These are phyloP conservation scores for Phytophthora syringae DNA, from an alignment of 352 stramenopile genomes.

Conservation along the genomic window DNA sequence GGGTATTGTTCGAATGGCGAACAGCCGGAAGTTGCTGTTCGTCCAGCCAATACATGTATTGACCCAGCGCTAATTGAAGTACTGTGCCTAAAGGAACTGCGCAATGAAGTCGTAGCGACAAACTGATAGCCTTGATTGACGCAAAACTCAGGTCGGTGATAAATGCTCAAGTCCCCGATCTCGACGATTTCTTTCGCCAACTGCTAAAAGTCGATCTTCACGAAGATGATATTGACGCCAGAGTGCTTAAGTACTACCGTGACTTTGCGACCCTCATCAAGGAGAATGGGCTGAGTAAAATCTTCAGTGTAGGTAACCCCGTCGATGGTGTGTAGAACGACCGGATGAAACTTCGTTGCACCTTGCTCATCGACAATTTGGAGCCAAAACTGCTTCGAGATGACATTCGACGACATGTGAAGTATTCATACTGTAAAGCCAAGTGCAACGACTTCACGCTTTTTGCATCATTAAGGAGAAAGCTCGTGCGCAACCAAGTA, in stretches of 20 bases:
- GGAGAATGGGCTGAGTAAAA: neutral
- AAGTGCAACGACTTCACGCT: conserved; percentile 16
- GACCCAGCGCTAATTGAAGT: conserved; percentile 1
- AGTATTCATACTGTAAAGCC: conserved; percentile 6
- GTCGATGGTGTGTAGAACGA: neutral
- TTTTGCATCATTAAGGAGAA: conserved; percentile 23
- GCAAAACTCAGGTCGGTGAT: conserved; percentile 2
- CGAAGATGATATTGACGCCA: conserved; percentile 17
- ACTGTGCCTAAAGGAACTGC: conserved; percentile 8
- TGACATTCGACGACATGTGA: conserved; percentile 6
- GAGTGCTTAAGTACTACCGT: conserved; percentile 24
- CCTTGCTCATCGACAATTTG: conserved; percentile 12
- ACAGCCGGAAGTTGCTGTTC: neutral
- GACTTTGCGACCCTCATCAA: conserved; percentile 17
- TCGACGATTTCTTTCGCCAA: conserved; percentile 21
- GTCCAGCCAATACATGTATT: neutral
- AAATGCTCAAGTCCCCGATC: conserved; percentile 18
- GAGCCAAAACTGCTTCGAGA: conserved; percentile 10
- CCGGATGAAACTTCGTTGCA: conserved; percentile 15
- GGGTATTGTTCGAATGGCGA: conserved; percentile 3
- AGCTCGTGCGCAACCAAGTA: conserved; percentile 5
- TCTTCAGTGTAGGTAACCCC: conserved; percentile 2
- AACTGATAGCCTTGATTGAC: neutral
- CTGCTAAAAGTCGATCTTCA: conserved; percentile 20
- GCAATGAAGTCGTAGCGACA: neutral